Evolutionary conservation across 2,329 filamentous ascomycete genomes (phyloP).

Genomic region (Xylaria sp.): DNA sequence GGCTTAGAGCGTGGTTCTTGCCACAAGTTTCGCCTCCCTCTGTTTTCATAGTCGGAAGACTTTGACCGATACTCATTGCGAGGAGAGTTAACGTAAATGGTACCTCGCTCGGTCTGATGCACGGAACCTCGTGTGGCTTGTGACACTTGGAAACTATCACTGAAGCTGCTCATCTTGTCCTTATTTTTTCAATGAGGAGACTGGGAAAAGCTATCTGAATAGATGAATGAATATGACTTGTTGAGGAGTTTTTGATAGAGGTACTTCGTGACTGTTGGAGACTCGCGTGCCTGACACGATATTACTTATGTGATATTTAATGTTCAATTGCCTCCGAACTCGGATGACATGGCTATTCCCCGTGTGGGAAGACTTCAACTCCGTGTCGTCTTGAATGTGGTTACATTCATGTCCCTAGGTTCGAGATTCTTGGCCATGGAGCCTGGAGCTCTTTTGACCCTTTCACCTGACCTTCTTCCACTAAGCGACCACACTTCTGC

Average conservation of each 20-base stretch:
- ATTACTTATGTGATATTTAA: constrained; percentile 8
- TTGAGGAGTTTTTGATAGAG: no score
- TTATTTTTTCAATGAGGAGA: no score
- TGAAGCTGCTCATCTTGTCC: no score
- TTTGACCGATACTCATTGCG: no score
- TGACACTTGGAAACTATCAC: no score
- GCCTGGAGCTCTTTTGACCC: not conserved
- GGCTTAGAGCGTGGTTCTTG: not conserved
- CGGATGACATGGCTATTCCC: not conserved
- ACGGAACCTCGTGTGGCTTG: no score
- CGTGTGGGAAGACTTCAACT: not conserved
- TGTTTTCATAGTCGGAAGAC: not conserved
- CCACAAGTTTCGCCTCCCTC: not conserved
- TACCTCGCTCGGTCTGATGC: no score
- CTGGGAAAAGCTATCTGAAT: no score
- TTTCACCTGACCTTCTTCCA: not conserved
- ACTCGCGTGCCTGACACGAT: not conserved
- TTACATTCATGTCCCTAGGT: not conserved
- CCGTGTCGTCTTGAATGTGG: not conserved
- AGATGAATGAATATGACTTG: no score
- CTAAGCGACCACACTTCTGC: not conserved
- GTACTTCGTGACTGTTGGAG: no score
- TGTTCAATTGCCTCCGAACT: not conserved
- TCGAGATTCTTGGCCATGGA: constrained; percentile 2
- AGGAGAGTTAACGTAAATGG: no score